Conservation (phyloP, 495 filamentous ascomycete species). For the Talaromyces adpressus region DNA sequence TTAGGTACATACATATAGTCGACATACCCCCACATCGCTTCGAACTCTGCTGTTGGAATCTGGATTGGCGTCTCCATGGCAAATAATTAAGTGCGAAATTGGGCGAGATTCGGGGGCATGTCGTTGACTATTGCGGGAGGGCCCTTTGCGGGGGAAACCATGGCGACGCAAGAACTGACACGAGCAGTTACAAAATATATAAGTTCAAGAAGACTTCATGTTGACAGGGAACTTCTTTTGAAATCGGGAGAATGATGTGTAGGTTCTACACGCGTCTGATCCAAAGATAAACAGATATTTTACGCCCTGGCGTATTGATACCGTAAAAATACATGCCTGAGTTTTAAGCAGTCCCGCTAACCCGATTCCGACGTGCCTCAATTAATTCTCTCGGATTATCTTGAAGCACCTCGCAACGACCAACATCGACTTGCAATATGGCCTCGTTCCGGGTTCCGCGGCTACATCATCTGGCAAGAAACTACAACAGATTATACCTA, state of each 20-base stretch:
- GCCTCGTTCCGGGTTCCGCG: neutral
- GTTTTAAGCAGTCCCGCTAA: neutral
- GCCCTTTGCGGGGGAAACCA: neutral
- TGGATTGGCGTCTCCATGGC: neutral
- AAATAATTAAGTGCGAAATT: neutral
- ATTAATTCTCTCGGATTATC: neutral
- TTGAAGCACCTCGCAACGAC: neutral
- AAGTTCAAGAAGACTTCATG: neutral
- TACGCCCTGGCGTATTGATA: neutral
- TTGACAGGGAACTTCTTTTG: neutral
- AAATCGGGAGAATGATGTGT: neutral
- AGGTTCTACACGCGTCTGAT: neutral
- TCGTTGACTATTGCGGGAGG: neutral
- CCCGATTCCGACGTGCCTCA: neutral
- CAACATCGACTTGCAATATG: neutral
- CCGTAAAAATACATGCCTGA: neutral
- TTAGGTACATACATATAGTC: too few species aligned
- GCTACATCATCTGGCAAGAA: slow-evolving; percentile 16
- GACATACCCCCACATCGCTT: too few species aligned
- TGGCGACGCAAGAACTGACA: neutral
- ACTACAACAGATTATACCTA: slow-evolving; percentile 22
- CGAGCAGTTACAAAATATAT: neutral
- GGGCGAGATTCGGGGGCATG: neutral
- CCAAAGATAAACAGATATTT: neutral
- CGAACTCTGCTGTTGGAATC: too few species aligned